A percentile compares a stretch with the other conserved stretches of the same genome.
phyloP scores from a whole-genome alignment of 441 rosid genomes.

The Pelargonium fulgidum region DNA sequence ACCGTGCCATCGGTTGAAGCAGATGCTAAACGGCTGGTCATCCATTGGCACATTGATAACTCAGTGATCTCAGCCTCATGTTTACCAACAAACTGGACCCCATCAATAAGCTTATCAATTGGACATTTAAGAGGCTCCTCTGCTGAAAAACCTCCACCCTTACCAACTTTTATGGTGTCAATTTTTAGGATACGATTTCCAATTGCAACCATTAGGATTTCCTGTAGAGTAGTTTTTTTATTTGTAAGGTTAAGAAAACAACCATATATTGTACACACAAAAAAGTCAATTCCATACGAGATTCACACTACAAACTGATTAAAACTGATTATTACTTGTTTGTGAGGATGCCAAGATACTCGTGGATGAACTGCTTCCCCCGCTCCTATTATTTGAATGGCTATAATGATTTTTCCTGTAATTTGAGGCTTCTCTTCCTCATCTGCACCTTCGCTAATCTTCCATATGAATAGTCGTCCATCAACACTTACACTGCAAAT shows the following conservation, averaged over 20 bases:
- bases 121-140: constrained; percentile 71
- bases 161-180: constrained; percentile 63
- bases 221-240: constrained; percentile 35
- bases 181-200: constrained; percentile 65
- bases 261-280: neutral
- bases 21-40: constrained; percentile 72
- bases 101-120: constrained; percentile 57
- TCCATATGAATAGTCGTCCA: constrained; percentile 70
- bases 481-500: constrained; percentile 65
- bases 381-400: constrained; percentile 59
- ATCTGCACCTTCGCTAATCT: constrained; percentile 69
- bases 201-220: constrained; percentile 67
- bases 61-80: constrained; percentile 87
- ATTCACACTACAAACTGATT: neutral
- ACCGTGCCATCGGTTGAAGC: constrained; percentile 90
- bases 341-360: constrained; percentile 90
- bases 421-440: constrained; percentile 79
- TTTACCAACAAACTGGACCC: constrained; percentile 75
- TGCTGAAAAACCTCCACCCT: constrained; percentile 45
- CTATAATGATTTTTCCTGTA: constrained; percentile 51
- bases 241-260: neutral
- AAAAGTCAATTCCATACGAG: neutral
- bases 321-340: constrained; percentile 51
- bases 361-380: constrained; percentile 66
- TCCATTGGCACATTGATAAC: constrained; percentile 88